These are phyloP conservation scores for Asterochloris sp. DNA, from an alignment of 139 green algal species.

Conservation along the genomic window DNA sequence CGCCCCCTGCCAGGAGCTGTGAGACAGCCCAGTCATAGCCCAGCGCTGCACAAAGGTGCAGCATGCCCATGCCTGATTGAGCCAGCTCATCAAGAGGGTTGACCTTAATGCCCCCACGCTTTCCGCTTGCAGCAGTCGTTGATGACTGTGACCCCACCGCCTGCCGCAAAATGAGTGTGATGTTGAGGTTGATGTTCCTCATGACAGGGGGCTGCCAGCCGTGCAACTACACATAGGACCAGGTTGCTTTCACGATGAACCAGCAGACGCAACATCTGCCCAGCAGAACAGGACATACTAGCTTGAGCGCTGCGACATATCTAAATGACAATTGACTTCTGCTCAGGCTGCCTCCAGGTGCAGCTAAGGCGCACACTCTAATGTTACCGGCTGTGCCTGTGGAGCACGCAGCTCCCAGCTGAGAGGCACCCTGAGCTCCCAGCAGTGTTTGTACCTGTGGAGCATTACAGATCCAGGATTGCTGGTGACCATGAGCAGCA, in stretches of 20 bases:
- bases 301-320: no score
- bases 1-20: background rate
- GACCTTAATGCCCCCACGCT: background rate
- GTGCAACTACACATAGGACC: background rate
- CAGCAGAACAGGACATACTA: no score
- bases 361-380: no score
- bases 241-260: background rate
- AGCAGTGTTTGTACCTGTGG: no score
- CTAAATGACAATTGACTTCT: no score
- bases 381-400: no score
- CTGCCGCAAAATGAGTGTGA: background rate
- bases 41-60: background rate
- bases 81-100: background rate
- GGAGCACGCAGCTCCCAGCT: no score
- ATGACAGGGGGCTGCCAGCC: background rate
- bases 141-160: background rate
- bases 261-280: no score
- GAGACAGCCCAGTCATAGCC: slow-evolving; percentile 10
- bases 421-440: no score
- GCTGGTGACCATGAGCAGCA: no score
- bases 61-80: background rate
- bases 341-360: no score
- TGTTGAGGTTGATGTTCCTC: background rate
- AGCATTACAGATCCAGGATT: no score
- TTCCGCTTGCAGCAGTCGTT: background rate